These are phyloP conservation scores for Cymodocea nodosa DNA, from an alignment of 116 monocot species.

Conservation along the genomic window DNA sequence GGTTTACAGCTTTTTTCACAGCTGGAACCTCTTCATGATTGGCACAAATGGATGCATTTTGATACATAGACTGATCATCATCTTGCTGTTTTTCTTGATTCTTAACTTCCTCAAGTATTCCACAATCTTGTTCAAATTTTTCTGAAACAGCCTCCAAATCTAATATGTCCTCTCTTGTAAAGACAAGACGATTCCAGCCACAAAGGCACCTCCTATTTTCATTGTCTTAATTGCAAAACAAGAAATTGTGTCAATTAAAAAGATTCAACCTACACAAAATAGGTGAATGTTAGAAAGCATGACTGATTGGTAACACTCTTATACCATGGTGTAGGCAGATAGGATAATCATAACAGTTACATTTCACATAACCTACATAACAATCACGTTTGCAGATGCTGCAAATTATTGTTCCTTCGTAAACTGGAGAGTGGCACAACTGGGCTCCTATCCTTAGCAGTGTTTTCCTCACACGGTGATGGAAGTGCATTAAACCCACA, in stretches of 20 bases:
- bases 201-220: constrained; percentile 45
- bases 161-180: constrained; percentile 38
- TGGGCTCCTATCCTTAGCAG: constrained; percentile 41
- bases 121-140: constrained; percentile 67
- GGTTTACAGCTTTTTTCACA: too few relatives aligned
- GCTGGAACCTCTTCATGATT: constrained; percentile 22
- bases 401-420: constrained; percentile 26
- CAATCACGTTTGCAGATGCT: constrained; percentile 76
- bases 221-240: constrained; percentile 19
- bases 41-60: constrained; percentile 5
- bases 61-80: constrained; percentile 9
- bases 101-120: constrained; percentile 22
- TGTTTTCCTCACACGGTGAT: constrained; percentile 41
- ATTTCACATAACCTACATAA: constrained; percentile 60
- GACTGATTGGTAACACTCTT: not conserved
- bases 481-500: constrained; percentile 53
- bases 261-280: not conserved
- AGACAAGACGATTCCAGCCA: constrained; percentile 26
- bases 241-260: not conserved
- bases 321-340: constrained; percentile 84
- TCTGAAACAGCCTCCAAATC: constrained; percentile 52
- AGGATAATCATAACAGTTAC: constrained; percentile 47
- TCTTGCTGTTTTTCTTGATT: constrained; percentile 11
- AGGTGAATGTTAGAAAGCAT: not conserved
- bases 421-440: constrained; percentile 15